Evolutionary conservation across 1,139 yeast genomes (phyloP).

Genomic region (Kurtzmaniella natalensis): DNA sequence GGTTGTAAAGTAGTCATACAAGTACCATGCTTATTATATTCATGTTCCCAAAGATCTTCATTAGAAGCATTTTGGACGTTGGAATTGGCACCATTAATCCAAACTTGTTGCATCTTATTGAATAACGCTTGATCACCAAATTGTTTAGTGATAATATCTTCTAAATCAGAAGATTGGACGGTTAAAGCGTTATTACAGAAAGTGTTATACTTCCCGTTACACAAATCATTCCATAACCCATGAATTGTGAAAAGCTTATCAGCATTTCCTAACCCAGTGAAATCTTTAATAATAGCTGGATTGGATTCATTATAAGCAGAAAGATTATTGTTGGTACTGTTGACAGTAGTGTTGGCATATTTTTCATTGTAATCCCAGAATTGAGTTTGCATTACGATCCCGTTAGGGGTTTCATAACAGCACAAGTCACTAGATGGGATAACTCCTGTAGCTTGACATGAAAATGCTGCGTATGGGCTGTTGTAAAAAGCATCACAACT

Average conservation of each 20-base stretch:
- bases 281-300: constrained; percentile 1
- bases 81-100: constrained; percentile 33
- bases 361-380: constrained; percentile 37
- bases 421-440: constrained; percentile 22
- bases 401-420: constrained; percentile 29
- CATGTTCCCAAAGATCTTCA: constrained; percentile 36
- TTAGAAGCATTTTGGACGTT: constrained; percentile 26
- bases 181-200: constrained; percentile 30
- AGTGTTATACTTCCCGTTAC: constrained; percentile 32
- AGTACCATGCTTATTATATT: constrained; percentile 44
- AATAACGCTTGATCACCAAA: constrained; percentile 27
- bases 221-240: constrained; percentile 39
- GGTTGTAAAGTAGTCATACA: constrained; percentile 40
- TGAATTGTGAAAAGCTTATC: constrained; percentile 33
- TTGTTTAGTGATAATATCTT: constrained; percentile 25
- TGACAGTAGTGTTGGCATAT: constrained; percentile 12
- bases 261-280: constrained; percentile 8
- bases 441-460: constrained; percentile 16
- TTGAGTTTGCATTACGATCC: constrained; percentile 35
- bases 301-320: background rate
- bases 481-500: constrained; percentile 5
- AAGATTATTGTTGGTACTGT: background rate
- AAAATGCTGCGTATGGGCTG: constrained; percentile 7
- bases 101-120: constrained; percentile 28
- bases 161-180: constrained; percentile 24